Percentiles rank a stretch among this genome's conserved stretches.
phyloP scores from a whole-genome alignment of 768 basidiomycete species.

The Gelatoporia subvermispora region DNA sequence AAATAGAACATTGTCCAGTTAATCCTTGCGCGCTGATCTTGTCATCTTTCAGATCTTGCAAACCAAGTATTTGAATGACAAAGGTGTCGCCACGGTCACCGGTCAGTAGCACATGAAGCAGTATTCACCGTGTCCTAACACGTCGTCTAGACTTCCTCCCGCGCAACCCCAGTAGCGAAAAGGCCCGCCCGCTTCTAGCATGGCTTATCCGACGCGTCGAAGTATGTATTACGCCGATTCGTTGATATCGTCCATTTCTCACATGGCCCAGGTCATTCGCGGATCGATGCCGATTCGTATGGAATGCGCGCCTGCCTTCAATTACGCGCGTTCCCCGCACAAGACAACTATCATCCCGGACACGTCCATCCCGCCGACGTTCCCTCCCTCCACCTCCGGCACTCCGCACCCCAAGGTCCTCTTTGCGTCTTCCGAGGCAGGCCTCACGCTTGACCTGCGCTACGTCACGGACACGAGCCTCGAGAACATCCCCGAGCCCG shows the following conservation, averaged over 20 bases:
- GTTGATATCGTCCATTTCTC: background rate
- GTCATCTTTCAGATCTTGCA: constrained; percentile 59
- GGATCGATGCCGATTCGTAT: constrained; percentile 75
- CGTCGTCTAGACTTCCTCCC: constrained; percentile 66
- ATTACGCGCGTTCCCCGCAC: constrained; percentile 82
- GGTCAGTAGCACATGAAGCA: constrained; percentile 34
- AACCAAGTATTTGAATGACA: constrained; percentile 81
- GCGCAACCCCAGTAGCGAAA: constrained; percentile 41
- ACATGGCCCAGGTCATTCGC: constrained; percentile 59
- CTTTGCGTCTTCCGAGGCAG: constrained; percentile 46
- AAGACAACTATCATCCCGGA: constrained; percentile 53
- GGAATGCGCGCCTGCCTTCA: constrained; percentile 95
- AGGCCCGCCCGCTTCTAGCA: constrained; percentile 61
- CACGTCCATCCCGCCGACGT: constrained; percentile 30
- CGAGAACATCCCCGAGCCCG: constrained; percentile 46
- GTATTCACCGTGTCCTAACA: constrained; percentile 4
- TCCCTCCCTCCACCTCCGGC: constrained; percentile 10
- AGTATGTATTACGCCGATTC: constrained; percentile 25
- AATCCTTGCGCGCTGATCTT: background rate
- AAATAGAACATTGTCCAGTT: constrained; percentile 13
- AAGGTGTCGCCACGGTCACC: constrained; percentile 82
- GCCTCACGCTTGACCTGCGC: constrained; percentile 68
- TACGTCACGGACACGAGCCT: constrained; percentile 59
- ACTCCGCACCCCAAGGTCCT: constrained; percentile 50
- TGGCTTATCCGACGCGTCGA: constrained; percentile 86